Evolutionary conservation across 768 basidiomycete species (phyloP).

Genomic region (Lactarius psammicola): DNA sequence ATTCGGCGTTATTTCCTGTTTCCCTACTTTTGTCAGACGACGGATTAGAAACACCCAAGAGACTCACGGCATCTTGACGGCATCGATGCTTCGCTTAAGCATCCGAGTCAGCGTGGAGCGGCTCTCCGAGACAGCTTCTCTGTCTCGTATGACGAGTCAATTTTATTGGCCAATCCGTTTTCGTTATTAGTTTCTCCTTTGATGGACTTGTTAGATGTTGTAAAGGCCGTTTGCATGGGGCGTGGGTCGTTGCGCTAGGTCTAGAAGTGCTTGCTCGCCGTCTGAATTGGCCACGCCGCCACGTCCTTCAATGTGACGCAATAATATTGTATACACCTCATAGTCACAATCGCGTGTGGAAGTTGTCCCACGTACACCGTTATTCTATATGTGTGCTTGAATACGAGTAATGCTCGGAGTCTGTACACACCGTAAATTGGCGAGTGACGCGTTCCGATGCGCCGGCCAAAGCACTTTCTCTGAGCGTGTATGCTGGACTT

Average conservation of each 20-base stretch:
- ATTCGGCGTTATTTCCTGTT: slow-evolving; percentile 11
- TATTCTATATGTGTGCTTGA: neutral
- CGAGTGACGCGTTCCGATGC: neutral
- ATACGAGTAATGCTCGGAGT: neutral
- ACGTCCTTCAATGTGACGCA: neutral
- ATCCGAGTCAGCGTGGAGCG: neutral
- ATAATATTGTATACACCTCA: neutral
- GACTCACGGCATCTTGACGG: neutral
- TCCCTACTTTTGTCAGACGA: neutral
- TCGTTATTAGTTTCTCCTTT: neutral
- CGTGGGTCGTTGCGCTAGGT: neutral
- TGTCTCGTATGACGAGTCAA: slow-evolving; percentile 7
- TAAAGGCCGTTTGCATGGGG: neutral
- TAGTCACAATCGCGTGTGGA: neutral
- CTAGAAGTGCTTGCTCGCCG: neutral
- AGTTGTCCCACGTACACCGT: neutral
- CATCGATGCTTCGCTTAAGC: slow-evolving; percentile 1
- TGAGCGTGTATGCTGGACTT: neutral
- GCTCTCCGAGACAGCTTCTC: slow-evolving; percentile 8
- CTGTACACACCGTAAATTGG: neutral
- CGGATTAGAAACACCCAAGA: neutral
- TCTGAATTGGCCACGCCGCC: neutral
- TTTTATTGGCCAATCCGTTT: slow-evolving; percentile 5
- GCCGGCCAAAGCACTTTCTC: neutral
- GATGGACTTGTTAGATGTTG: neutral